A percentile compares a stretch with the other conserved stretches of the same genome.
Evolutionary conservation across 257 asterid species (phyloP).

Genomic region (Datura wrightii): DNA sequence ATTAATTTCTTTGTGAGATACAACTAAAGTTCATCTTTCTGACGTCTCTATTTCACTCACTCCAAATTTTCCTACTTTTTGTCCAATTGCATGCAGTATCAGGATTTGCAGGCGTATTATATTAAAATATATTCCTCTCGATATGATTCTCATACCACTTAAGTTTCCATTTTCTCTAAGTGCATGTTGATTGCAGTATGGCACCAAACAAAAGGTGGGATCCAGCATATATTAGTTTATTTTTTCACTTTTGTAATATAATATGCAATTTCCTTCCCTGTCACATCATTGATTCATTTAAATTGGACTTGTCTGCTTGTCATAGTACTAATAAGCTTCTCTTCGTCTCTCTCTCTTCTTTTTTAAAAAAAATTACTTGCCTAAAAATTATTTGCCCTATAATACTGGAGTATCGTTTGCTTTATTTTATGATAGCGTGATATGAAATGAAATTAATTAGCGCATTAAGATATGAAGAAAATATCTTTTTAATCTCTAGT

Average conservation of each 20-base stretch:
- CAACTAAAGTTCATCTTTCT: not conserved
- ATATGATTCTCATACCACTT: not conserved
- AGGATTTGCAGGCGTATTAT: not conserved
- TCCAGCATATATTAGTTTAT: not conserved
- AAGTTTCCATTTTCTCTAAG: not conserved
- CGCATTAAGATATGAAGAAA: not conserved
- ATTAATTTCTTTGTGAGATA: not conserved
- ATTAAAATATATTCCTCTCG: not conserved
- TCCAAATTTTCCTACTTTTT: not conserved
- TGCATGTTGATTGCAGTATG: conserved; percentile 16
- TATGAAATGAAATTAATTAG: not conserved
- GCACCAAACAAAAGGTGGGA: not conserved
- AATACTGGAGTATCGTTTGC: not conserved
- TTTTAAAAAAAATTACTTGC: not conserved
- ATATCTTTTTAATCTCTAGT: not conserved
- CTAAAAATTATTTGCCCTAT: too few relatives aligned
- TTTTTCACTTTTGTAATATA: not conserved
- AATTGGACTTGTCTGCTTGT: not conserved
- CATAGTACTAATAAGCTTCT: not conserved
- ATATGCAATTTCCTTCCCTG: not conserved
- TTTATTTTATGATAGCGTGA: not conserved
- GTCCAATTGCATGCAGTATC: not conserved
- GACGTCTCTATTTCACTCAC: not conserved
- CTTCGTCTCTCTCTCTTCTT: not conserved
- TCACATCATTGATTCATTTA: not conserved